Base-by-base conservation (phyloP, 169 alveolate species). In the Babesia bovis region DNA sequence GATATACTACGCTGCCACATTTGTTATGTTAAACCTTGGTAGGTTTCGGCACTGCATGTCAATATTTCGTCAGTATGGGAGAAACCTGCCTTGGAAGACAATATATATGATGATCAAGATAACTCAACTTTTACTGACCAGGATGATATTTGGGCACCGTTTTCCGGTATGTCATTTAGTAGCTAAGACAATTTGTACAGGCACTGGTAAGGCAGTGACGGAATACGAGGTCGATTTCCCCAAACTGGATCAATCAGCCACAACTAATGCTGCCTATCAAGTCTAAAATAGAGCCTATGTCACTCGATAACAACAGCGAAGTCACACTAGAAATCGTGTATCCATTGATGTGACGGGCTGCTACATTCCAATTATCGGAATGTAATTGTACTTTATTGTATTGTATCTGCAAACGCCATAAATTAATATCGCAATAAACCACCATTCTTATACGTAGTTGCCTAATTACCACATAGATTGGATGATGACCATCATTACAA, bases 61-160 rank as follows among this genome's bases (percentile, higher is more conserved):
- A 53, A 1, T 19, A 10, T 28, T 13, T 9, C 36, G 36, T 1
- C 44, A 77, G 85, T 57, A 25, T 77, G 85, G 85, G 71, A 68
- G 58, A 60, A 32, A 23, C 85, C 85, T 1, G n/a, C 82, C 19
- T 44, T 35, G 60, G 59, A 17, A 2, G 71, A 53, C 21, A 36
- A 7, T 0, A 12, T 57, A 36, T 58, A 66, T 25, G 12, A 9
- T 23, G 51, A 36, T 25, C 40, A 77, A 30, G 60, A 77, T 36
- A 59, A 28, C 50, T 45, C 58, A 21, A 3, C 13, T 35, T 42
- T 13, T 25, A 44, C 19, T 15, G 61, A 66, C 19, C 60, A 77
- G 26, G 67, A 77, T n/a, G 65, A 67, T 51, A 65, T 77, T 4
- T 77, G 85, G 85, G 53, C 55, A 42, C 85, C 85, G 15, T 77